phyloP scores from a whole-genome alignment of 305 asterid species.

The Fraxinus ornus region DNA sequence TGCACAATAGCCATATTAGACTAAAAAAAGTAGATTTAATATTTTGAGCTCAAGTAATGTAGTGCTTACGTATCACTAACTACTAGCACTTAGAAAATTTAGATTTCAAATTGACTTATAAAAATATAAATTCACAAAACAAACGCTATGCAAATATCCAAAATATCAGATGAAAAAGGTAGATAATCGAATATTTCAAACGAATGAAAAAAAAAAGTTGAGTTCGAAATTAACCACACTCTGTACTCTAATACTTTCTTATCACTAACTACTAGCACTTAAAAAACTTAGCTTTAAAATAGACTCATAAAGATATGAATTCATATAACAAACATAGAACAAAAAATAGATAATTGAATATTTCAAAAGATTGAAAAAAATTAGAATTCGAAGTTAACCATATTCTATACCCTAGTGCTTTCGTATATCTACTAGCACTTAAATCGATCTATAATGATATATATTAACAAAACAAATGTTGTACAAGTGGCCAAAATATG shows the following conservation, averaged over 20 bases:
- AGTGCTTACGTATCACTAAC: not conserved
- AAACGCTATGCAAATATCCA: not conserved
- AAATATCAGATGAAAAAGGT: not conserved
- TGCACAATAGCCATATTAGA: not conserved
- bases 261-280: not conserved
- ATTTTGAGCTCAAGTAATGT: not conserved
- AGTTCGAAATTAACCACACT: not conserved
- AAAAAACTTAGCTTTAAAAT: not conserved
- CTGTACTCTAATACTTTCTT: not conserved
- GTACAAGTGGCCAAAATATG: not conserved
- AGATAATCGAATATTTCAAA: not conserved
- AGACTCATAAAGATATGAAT: not conserved
- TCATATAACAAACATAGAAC: not conserved
- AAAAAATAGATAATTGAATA: not conserved
- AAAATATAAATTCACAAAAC: not conserved
- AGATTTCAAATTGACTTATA: not conserved
- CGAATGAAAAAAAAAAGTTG: not conserved
- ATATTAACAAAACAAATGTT: not conserved
- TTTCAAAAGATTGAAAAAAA: not conserved
- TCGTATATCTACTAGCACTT: not conserved
- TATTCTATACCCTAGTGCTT: not conserved
- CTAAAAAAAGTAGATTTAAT: not conserved
- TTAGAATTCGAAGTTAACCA: not conserved
- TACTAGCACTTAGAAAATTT: not conserved
- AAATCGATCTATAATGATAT: not conserved